phyloP scores from a whole-genome alignment of 2,329 filamentous ascomycete genomes.

The Rugonectria rugulosa region DNA sequence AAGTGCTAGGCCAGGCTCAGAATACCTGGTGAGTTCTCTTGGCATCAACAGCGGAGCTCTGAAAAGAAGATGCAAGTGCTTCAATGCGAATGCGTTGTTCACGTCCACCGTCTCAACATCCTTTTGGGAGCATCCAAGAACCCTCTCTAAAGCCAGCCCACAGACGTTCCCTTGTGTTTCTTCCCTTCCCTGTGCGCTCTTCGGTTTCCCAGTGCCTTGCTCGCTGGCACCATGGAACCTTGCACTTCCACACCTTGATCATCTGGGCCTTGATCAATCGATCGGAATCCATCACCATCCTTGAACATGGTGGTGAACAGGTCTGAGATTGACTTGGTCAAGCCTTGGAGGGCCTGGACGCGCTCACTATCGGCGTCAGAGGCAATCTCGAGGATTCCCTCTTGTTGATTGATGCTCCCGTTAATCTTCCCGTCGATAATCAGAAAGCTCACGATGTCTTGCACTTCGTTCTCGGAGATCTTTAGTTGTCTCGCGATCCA shows the following conservation, averaged over 20 bases:
- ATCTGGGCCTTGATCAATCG: conserved; percentile 34
- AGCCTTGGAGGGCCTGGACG: conserved; percentile 74
- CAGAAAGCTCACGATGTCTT: conserved; percentile 94
- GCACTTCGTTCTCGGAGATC: conserved; percentile 84
- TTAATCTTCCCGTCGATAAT: conserved; percentile 89
- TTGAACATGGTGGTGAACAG: conserved; percentile 78
- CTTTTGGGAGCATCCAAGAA: neutral
- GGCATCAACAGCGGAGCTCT: neutral
- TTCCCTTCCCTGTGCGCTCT: conserved; percentile 27
- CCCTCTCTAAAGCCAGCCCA: conserved; percentile 23
- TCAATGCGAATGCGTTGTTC: neutral
- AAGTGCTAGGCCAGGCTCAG: neutral
- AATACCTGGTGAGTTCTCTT: neutral
- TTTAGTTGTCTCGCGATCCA: conserved; percentile 91
- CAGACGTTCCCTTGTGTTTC: conserved; percentile 30
- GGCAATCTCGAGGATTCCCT: conserved; percentile 82
- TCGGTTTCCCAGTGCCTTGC: conserved; percentile 19
- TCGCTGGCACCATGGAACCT: conserved; percentile 28
- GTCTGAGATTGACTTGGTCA: conserved; percentile 72
- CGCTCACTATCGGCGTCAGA: conserved; percentile 77
- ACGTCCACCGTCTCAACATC: neutral
- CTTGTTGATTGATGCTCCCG: conserved; percentile 89
- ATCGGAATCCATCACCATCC: conserved; percentile 75
- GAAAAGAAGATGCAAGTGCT: neutral
- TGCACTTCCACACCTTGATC: conserved; percentile 43